phyloP scores from a whole-genome alignment of 2,329 filamentous ascomycete genomes.

The Grosmannia clavigera region DNA sequence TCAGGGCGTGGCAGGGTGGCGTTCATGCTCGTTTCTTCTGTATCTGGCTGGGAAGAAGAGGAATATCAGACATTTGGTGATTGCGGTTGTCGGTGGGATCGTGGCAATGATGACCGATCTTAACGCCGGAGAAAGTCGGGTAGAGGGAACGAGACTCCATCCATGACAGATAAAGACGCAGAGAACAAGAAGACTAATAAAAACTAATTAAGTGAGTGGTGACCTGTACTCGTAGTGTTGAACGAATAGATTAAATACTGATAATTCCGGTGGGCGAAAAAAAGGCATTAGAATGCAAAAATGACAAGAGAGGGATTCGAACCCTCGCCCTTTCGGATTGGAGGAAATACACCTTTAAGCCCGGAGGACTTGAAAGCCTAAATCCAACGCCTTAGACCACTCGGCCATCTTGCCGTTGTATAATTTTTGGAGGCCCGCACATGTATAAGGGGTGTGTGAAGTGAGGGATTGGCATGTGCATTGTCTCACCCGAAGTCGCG shows the following conservation, averaged over 20 bases:
- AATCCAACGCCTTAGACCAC: slow-evolving; percentile 17
- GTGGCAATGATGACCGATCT: too few species aligned
- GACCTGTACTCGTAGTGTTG: neutral
- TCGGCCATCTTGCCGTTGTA: slow-evolving; percentile 14
- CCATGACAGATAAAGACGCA: too few species aligned
- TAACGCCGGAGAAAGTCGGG: too few species aligned
- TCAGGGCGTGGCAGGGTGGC: neutral
- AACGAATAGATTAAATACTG: neutral
- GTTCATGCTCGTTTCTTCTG: neutral
- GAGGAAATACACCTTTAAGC: slow-evolving; percentile 6
- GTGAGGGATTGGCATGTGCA: too few species aligned
- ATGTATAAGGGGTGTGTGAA: neutral
- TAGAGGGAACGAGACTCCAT: too few species aligned
- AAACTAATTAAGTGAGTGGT: neutral
- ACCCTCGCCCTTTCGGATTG: slow-evolving; percentile 16
- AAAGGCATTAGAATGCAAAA: neutral
- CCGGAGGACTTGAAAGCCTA: slow-evolving; percentile 6
- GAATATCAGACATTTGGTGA: neutral
- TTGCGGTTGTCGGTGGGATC: neutral
- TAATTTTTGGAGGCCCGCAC: neutral
- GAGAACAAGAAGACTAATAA: neutral
- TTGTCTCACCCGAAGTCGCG: too few species aligned
- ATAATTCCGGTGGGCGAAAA: neutral
- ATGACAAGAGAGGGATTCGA: slow-evolving; percentile 16
- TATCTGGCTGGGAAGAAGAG: neutral